Percentiles rank a stretch among this genome's conserved stretches.
phyloP scores from a whole-genome alignment of 352 stramenopile species.

The Elongisporangium prolatum region DNA sequence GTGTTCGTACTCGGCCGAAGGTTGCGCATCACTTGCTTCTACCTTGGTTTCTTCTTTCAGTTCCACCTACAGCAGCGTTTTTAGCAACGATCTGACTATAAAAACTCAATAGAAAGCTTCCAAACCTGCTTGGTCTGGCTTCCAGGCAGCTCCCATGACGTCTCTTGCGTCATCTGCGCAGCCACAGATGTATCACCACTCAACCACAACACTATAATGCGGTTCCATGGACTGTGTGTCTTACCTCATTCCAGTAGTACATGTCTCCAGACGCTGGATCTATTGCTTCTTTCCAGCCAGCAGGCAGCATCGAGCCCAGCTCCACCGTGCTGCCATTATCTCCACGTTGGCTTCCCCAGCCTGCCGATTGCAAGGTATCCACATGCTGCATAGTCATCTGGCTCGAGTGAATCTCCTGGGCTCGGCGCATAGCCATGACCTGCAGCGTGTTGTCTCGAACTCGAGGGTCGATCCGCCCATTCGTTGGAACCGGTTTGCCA shows the following conservation, averaged over 20 bases:
- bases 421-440: conserved; percentile 38
- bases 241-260: conserved; percentile 84
- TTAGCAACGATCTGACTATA: neutral
- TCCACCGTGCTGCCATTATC: conserved; percentile 5
- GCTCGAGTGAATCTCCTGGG: conserved; percentile 33
- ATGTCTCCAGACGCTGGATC: conserved; percentile 45
- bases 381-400: conserved; percentile 13
- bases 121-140: neutral
- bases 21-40: conserved; percentile 5
- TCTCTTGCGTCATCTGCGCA: conserved; percentile 65
- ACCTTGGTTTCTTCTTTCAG: neutral
- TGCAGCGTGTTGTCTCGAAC: conserved; percentile 78
- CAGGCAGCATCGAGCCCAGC: conserved; percentile 17
- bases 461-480: conserved; percentile 30
- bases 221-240: neutral
- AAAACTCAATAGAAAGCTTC: conserved; percentile 1
- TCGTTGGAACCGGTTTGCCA: neutral
- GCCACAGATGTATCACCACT: conserved; percentile 8
- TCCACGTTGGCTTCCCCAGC: conserved; percentile 2
- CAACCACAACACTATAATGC: neutral
- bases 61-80: neutral
- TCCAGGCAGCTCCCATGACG: conserved; percentile 58
- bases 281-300: conserved; percentile 48
- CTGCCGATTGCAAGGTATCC: conserved; percentile 9
- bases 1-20: conserved; percentile 11